Evolutionary conservation across 2,329 filamentous ascomycete species (phyloP).

Genomic region (Pseudogymnoascus sp.): DNA sequence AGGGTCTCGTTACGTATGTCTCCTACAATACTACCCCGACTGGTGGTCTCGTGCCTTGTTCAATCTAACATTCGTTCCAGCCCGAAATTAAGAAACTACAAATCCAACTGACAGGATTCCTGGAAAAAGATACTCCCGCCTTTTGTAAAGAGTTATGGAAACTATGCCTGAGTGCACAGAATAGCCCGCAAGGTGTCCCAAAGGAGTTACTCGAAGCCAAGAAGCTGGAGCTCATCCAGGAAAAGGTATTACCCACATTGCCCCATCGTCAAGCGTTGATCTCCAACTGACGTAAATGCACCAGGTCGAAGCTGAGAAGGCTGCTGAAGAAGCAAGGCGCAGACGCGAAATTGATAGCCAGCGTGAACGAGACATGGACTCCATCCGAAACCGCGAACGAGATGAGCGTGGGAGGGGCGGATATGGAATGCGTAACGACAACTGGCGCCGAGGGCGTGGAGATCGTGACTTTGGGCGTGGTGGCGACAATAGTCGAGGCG

Average conservation of each 20-base stretch:
- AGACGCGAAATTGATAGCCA: slow-evolving; percentile 64
- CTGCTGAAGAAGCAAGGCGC: slow-evolving; percentile 65
- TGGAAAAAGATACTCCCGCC: slow-evolving; percentile 79
- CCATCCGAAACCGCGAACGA: slow-evolving; percentile 58
- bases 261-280: neutral
- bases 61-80: slow-evolving; percentile 40
- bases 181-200: slow-evolving; percentile 80
- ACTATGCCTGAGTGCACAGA: slow-evolving; percentile 81
- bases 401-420: slow-evolving; percentile 45
- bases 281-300: slow-evolving; percentile 2
- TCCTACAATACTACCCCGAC: neutral
- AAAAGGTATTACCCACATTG: slow-evolving; percentile 58
- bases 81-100: slow-evolving; percentile 94
- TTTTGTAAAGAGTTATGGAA: slow-evolving; percentile 96
- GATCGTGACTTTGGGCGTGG: slow-evolving; percentile 41
- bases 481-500: slow-evolving; percentile 34
- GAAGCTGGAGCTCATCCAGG: slow-evolving; percentile 87
- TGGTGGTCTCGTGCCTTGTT: slow-evolving; percentile 7
- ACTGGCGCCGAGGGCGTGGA: slow-evolving; percentile 40
- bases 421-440: slow-evolving; percentile 40
- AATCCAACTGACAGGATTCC: slow-evolving; percentile 88
- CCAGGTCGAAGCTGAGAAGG: slow-evolving; percentile 74
- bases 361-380: slow-evolving; percentile 63
- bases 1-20: slow-evolving; percentile 64
- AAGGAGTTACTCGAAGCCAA: slow-evolving; percentile 94